These are phyloP conservation scores for Sporothrix euskadiensis DNA, from an alignment of 2,329 filamentous ascomycete species.

Conservation along the genomic window DNA sequence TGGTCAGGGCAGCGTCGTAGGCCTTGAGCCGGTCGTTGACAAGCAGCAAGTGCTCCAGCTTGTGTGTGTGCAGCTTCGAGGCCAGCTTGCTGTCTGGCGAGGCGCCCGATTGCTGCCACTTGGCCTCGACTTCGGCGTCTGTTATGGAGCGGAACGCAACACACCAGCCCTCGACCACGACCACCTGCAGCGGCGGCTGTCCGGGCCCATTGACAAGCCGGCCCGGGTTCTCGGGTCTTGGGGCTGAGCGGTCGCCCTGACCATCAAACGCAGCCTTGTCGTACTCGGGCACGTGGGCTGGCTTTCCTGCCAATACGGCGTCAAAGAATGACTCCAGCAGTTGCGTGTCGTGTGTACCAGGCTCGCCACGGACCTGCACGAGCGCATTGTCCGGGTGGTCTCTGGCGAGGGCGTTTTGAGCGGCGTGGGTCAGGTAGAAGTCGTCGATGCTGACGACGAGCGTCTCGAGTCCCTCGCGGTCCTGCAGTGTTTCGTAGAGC, in stretches of 20 bases:
- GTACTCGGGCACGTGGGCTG: conserved; percentile 68
- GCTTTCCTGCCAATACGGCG: conserved; percentile 53
- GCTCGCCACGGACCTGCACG: conserved; percentile 79
- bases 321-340: conserved; percentile 65
- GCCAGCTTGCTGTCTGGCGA: conserved; percentile 31
- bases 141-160: conserved; percentile 73
- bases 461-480: conserved; percentile 59
- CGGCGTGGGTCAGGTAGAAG: conserved; percentile 74
- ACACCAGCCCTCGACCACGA: conserved; percentile 90
- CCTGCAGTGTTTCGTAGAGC: conserved; percentile 62
- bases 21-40: conserved; percentile 50
- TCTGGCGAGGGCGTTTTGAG: conserved; percentile 65
- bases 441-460: conserved; percentile 84
- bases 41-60: conserved; percentile 51
- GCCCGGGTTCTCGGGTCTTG: conserved; percentile 60
- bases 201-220: conserved; percentile 52
- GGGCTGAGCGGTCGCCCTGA: conserved; percentile 70
- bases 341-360: conserved; percentile 75
- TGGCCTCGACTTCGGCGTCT: conserved; percentile 51
- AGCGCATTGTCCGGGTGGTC: conserved; percentile 70
- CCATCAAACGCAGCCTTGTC: conserved; percentile 79
- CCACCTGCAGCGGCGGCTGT: conserved; percentile 56
- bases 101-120: conserved; percentile 45
- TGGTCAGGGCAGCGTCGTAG: conserved; percentile 52
- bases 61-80: conserved; percentile 51